phyloP scores from a whole-genome alignment of 2,329 filamentous ascomycete genomes.

The Emericellopsis atlantica region DNA sequence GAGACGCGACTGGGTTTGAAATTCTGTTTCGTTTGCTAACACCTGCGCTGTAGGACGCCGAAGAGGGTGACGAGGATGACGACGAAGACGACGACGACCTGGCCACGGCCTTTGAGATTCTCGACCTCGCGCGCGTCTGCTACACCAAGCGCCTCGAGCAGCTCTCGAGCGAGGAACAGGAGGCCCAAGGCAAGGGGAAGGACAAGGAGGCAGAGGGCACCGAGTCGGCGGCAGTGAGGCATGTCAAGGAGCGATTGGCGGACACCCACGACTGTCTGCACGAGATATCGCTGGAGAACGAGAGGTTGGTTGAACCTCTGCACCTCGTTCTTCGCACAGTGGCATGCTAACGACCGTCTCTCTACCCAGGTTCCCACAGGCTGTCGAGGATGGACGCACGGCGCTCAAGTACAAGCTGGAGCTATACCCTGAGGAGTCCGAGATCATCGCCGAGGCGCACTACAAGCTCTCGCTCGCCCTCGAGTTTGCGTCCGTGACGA shows the following conservation, averaged over 20 bases:
- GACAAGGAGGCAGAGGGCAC: conserved; percentile 11
- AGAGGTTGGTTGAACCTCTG: conserved; percentile 39
- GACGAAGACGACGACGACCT: conserved; percentile 61
- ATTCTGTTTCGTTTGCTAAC: background rate
- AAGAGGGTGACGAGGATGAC: conserved; percentile 26
- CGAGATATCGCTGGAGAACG: conserved; percentile 94
- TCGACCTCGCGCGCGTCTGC: conserved; percentile 64
- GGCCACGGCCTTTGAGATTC: conserved; percentile 69
- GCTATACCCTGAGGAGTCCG: conserved; percentile 68
- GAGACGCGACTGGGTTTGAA: conserved; percentile 1
- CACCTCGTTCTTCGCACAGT: background rate
- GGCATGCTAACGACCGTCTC: too few relatives aligned
- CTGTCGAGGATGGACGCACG: conserved; percentile 71
- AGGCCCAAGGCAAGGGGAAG: conserved; percentile 29
- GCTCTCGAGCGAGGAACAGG: conserved; percentile 18
- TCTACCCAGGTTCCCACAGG: conserved; percentile 55
- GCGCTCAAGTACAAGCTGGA: conserved; percentile 68
- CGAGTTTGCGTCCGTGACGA: conserved; percentile 78
- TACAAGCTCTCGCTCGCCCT: conserved; percentile 92
- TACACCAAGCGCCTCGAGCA: conserved; percentile 42
- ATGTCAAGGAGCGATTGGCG: conserved; percentile 74
- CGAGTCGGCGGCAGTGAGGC: conserved; percentile 30
- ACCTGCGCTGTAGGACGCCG: conserved; percentile 14
- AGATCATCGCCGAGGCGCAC: conserved; percentile 84
- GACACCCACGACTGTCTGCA: conserved; percentile 91